A percentile compares a stretch with the other conserved stretches of the same genome.
Conservation (phyloP, 805 yeast genomes). For the Jamesozyma lodderae region DNA sequence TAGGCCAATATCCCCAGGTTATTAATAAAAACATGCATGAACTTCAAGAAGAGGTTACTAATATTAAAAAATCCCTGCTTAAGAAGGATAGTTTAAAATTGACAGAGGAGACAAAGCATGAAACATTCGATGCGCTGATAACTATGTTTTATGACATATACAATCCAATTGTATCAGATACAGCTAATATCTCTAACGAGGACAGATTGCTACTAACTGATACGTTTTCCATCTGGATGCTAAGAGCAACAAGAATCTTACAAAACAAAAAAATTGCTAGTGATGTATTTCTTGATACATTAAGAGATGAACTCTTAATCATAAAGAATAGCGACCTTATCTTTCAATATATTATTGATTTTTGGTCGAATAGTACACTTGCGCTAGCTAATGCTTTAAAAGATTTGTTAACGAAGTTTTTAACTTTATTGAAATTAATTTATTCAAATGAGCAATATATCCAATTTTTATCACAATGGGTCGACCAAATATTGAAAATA, state of each 20-base stretch:
- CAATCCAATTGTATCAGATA: conserved; percentile 5
- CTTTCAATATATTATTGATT: conserved; percentile 51
- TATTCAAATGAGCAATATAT: conserved; percentile 14
- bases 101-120: background rate
- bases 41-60: background rate
- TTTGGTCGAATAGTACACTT: conserved; percentile 63
- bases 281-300: conserved; percentile 5
- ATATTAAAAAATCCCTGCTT: background rate
- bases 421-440: conserved; percentile 32
- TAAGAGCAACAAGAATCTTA: conserved; percentile 41
- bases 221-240: conserved; percentile 54
- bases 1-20: no score
- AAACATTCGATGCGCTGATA: conserved; percentile 5
- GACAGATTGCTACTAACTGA: conserved; percentile 42
- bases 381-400: conserved; percentile 62
- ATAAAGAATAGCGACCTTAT: conserved; percentile 26
- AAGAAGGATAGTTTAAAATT: conserved; percentile 2
- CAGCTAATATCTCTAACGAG: conserved; percentile 7
- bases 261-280: conserved; percentile 14
- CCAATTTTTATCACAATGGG: conserved; percentile 37
- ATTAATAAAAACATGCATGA: no score
- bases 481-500: conserved; percentile 34
- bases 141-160: conserved; percentile 6
- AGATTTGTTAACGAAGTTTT: conserved; percentile 48
- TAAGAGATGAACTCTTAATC: conserved; percentile 13